These are phyloP conservation scores for Neurospora discreta DNA, from an alignment of 495 filamentous ascomycete species.

Conservation along the genomic window DNA sequence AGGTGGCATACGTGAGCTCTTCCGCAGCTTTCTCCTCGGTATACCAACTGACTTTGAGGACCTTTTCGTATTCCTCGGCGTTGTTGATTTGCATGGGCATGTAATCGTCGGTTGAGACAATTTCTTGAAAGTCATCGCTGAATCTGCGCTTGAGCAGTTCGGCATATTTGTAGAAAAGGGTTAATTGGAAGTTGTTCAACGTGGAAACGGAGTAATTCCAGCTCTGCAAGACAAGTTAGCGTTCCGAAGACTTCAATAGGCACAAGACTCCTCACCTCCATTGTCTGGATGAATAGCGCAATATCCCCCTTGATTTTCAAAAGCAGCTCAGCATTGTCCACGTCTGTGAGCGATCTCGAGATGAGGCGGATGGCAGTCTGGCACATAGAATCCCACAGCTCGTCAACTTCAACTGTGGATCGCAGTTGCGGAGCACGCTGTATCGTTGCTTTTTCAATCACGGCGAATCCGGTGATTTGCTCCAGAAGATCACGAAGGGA, in stretches of 20 bases:
- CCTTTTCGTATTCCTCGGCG: constrained; percentile 86
- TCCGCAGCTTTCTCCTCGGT: constrained; percentile 64
- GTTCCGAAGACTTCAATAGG: not conserved
- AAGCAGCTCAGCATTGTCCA: constrained; percentile 74
- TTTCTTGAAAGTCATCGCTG: constrained; percentile 90
- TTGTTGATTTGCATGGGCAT: constrained; percentile 97
- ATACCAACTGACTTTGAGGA: constrained; percentile 90
- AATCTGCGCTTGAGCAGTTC: constrained; percentile 84
- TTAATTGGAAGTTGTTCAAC: constrained; percentile 73
- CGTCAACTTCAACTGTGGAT: constrained; percentile 83
- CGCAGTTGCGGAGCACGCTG: constrained; percentile 70
- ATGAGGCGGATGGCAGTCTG: constrained; percentile 73
- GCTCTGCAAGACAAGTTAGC: constrained; percentile 38
- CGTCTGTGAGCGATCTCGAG: constrained; percentile 58
- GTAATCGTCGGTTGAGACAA: constrained; percentile 94
- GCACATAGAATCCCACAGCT: constrained; percentile 98
- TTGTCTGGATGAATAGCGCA: constrained; percentile 92
- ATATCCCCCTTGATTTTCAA: constrained; percentile 87
- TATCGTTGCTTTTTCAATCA: constrained; percentile 91
- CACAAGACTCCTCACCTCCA: constrained; percentile 52
- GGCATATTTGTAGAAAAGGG: constrained; percentile 84
- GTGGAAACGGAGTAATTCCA: constrained; percentile 80
- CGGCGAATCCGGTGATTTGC: constrained; percentile 91
- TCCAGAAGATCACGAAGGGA: constrained; percentile 79
- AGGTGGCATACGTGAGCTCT: constrained; percentile 54